Conservation (phyloP, 495 filamentous ascomycete genomes). For the Penicillium soppii region DNA sequence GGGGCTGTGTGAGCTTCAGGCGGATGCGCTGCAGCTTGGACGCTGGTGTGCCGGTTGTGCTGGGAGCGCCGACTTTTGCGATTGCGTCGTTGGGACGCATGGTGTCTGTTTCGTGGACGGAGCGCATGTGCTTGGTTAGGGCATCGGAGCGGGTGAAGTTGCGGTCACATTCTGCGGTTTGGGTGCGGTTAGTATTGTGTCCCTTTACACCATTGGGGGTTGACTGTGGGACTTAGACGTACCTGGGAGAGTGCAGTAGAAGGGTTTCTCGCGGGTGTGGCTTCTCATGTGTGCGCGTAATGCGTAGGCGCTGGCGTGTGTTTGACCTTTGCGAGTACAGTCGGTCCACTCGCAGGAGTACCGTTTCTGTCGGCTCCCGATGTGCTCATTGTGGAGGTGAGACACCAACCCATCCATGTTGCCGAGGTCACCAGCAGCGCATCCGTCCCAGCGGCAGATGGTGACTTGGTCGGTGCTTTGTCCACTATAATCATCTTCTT, state of each 20-base stretch:
- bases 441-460: slow-evolving; percentile 85
- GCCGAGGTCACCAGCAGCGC: slow-evolving; percentile 71
- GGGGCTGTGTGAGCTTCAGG: slow-evolving; percentile 57
- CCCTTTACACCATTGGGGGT: not conserved
- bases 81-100: slow-evolving; percentile 85
- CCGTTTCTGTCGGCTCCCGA: slow-evolving; percentile 76
- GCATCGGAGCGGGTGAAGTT: slow-evolving; percentile 97
- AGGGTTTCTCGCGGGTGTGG: slow-evolving; percentile 97
- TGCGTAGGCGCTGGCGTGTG: slow-evolving; percentile 93
- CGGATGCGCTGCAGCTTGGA: slow-evolving; percentile 65
- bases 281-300: slow-evolving; percentile 95
- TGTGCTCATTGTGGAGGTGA: slow-evolving; percentile 92
- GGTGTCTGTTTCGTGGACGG: slow-evolving; percentile 95
- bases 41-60: slow-evolving; percentile 41
- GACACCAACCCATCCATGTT: slow-evolving; percentile 94
- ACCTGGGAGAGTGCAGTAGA: slow-evolving; percentile 95
- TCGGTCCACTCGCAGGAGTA: slow-evolving; percentile 96
- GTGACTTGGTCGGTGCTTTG: slow-evolving; percentile 80
- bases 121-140: slow-evolving; percentile 97
- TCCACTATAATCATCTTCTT: slow-evolving; percentile 76
- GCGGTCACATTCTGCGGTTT: slow-evolving; percentile 93
- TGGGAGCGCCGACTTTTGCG: slow-evolving; percentile 52
- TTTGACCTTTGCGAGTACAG: slow-evolving; percentile 79
- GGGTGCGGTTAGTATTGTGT: no score
- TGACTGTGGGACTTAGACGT: slow-evolving; percentile 18